phyloP scores from a whole-genome alignment of 345 rosid genomes.

The Physaria fendleri region DNA sequence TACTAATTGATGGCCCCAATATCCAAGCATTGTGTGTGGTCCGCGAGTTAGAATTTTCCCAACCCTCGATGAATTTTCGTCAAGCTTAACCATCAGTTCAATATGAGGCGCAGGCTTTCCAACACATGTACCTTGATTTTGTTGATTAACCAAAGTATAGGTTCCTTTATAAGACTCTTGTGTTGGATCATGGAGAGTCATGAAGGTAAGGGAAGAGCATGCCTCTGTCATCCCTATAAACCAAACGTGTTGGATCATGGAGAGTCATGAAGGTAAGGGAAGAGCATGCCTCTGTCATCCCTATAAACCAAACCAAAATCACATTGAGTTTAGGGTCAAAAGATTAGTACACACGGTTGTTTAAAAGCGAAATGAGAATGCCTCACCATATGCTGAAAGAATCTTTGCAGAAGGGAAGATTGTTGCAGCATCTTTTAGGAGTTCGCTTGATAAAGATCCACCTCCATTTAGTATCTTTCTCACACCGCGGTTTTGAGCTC shows the following conservation, averaged over 20 bases:
- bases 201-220: conserved; percentile 71
- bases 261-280: conserved; percentile 68
- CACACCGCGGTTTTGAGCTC: conserved; percentile 37
- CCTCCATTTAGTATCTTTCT: conserved; percentile 80
- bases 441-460: conserved; percentile 58
- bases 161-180: conserved; percentile 1
- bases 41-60: conserved; percentile 78
- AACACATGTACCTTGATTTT: conserved; percentile 55
- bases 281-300: conserved; percentile 88
- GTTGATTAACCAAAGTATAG: conserved; percentile 12
- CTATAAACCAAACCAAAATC: conserved; percentile 31
- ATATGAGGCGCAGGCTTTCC: conserved; percentile 85
- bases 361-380: not conserved
- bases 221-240: conserved; percentile 89
- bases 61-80: conserved; percentile 36
- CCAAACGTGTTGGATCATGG: conserved; percentile 40
- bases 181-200: conserved; percentile 48
- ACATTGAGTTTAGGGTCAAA: not conserved
- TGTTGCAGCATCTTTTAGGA: conserved; percentile 37
- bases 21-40: conserved; percentile 70
- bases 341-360: not conserved
- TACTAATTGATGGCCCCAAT: conserved; percentile 42
- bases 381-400: conserved; percentile 72
- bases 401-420: conserved; percentile 62
- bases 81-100: conserved; percentile 43